Evolutionary conservation across 1,139 yeast species (phyloP).

Genomic region (Hansenula sp.): DNA sequence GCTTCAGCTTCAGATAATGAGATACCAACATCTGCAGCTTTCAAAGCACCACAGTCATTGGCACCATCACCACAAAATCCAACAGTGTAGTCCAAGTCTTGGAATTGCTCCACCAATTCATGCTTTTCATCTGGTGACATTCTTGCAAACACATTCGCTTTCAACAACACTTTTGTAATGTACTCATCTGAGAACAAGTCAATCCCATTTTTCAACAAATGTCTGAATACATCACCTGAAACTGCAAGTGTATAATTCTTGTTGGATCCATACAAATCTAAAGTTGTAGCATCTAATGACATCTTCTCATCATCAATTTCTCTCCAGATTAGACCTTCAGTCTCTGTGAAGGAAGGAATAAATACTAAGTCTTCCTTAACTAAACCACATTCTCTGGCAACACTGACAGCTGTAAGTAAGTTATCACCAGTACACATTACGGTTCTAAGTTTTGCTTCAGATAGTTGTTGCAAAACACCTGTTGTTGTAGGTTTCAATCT

Average conservation of each 20-base stretch:
- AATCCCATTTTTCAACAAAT: slow-evolving; percentile 51
- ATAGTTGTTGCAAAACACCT: slow-evolving; percentile 52
- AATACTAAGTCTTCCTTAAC: slow-evolving; percentile 49
- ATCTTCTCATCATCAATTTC: slow-evolving; percentile 53
- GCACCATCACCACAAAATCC: slow-evolving; percentile 99
- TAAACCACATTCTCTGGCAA: slow-evolving; percentile 78
- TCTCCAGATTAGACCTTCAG: slow-evolving; percentile 46
- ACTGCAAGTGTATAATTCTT: slow-evolving; percentile 67
- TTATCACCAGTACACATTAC: slow-evolving; percentile 99
- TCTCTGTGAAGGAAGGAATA: slow-evolving; percentile 55
- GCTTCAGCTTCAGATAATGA: slow-evolving; percentile 98
- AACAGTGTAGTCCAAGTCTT: slow-evolving; percentile 80
- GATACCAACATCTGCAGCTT: slow-evolving; percentile 96
- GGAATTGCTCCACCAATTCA: slow-evolving; percentile 85
- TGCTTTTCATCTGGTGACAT: slow-evolving; percentile 99
- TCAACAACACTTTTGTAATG: slow-evolving; percentile 60
- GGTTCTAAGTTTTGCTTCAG: slow-evolving; percentile 69
- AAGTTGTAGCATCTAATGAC: slow-evolving; percentile 56
- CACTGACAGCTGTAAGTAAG: slow-evolving; percentile 89
- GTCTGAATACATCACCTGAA: slow-evolving; percentile 88
- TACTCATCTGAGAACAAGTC: slow-evolving; percentile 30
- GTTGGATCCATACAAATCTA: slow-evolving; percentile 28
- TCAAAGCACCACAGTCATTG: slow-evolving; percentile 95
- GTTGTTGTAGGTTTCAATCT: slow-evolving; percentile 71
- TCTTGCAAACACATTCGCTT: slow-evolving; percentile 80